phyloP scores from a whole-genome alignment of 345 rosid species.

The Aegle marmelos region DNA sequence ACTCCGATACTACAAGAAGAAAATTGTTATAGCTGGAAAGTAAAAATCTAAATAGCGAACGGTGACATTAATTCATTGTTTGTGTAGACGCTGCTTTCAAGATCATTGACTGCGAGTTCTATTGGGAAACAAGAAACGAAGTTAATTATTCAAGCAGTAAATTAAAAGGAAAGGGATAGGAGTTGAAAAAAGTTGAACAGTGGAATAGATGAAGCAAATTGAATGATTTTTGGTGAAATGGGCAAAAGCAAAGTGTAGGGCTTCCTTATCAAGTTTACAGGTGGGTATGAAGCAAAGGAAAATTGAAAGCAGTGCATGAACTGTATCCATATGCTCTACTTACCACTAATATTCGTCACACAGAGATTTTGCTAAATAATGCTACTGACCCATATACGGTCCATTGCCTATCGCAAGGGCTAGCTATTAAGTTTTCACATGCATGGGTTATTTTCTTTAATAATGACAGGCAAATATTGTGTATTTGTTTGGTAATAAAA shows the following conservation, averaged over 20 bases:
- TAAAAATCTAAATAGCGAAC: background rate
- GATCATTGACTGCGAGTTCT: background rate
- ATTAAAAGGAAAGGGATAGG: background rate
- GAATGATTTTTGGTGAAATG: constrained; percentile 16
- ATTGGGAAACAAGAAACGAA: constrained; percentile 8
- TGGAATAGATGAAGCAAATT: constrained; percentile 5
- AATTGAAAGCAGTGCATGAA: background rate
- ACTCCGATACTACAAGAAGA: background rate
- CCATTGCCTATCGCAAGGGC: background rate
- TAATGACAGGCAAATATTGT: too few relatives aligned
- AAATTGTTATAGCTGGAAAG: background rate
- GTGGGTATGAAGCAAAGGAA: background rate
- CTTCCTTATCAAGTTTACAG: constrained; percentile 16
- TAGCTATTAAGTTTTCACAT: too few relatives aligned
- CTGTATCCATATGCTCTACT: too few relatives aligned
- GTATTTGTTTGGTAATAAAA: too few relatives aligned
- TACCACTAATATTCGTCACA: background rate
- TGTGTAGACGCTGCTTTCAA: background rate
- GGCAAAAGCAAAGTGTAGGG: background rate
- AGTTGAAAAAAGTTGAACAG: constrained; percentile 9
- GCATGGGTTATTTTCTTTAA: too few relatives aligned
- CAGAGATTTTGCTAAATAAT: background rate
- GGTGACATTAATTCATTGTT: background rate
- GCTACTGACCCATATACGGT: background rate
- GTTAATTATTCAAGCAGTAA: background rate